These are phyloP conservation scores for Hydnomerulius pinastri DNA, from an alignment of 768 basidiomycete species.

Conservation along the genomic window DNA sequence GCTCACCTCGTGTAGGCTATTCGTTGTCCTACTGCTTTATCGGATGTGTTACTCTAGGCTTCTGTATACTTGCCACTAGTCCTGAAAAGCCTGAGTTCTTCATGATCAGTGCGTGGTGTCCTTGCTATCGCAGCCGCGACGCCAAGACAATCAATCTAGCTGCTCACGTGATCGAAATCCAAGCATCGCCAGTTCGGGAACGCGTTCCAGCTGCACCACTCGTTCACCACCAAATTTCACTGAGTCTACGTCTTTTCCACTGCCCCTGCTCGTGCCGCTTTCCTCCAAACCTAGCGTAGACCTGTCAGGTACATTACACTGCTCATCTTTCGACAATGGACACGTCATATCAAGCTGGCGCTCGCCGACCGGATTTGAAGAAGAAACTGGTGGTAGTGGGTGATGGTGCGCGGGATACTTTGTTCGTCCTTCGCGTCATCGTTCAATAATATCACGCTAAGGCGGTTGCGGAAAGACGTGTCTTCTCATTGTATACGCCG, in stretches of 20 bases:
- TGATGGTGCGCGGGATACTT: slow-evolving; percentile 60
- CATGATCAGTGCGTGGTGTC: no score
- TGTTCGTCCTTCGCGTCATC: slow-evolving; percentile 26
- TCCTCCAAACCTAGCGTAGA: neutral
- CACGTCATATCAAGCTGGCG: slow-evolving; percentile 22
- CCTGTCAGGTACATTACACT: neutral
- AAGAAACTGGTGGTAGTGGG: slow-evolving; percentile 88
- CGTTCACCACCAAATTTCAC: slow-evolving; percentile 1
- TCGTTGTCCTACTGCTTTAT: no score
- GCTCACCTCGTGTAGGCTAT: no score
- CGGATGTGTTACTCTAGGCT: no score
- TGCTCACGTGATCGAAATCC: no score
- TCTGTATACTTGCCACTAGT: no score
- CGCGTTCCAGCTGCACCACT: neutral
- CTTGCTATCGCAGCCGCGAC: no score
- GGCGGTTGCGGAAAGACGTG: slow-evolving; percentile 93
- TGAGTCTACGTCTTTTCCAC: neutral
- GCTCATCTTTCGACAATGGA: slow-evolving; percentile 23
- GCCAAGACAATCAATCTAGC: no score
- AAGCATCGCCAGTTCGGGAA: neutral
- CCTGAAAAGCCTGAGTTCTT: no score
- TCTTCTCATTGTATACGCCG: slow-evolving; percentile 93
- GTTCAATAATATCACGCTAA: slow-evolving; percentile 36
- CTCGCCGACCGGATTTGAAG: slow-evolving; percentile 75
- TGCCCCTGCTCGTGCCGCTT: neutral